Percentiles rank a stretch among this genome's conserved stretches.
Evolutionary conservation across 2,329 filamentous ascomycete species (phyloP).

Genomic region (Malbranchea zuffiana): DNA sequence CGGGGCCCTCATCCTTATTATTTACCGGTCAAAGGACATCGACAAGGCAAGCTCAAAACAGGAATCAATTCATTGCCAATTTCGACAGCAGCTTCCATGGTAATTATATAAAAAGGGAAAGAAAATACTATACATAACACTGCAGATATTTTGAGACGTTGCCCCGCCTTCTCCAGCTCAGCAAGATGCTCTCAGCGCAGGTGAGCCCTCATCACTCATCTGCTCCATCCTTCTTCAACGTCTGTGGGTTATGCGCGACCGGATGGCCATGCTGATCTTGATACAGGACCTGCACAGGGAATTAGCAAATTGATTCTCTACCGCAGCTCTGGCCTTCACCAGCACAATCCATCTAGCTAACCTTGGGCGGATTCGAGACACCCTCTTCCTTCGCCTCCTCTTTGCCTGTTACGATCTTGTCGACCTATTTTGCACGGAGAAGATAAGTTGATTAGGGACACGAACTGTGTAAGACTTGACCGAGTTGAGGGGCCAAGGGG

Average conservation of each 20-base stretch:
- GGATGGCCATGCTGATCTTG: slow-evolving; percentile 7
- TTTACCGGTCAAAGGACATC: too few species aligned
- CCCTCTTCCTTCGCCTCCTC: slow-evolving; percentile 3
- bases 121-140: too few species aligned
- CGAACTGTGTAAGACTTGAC: background rate
- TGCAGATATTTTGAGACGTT: too few species aligned
- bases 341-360: too few species aligned
- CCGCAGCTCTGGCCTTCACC: background rate
- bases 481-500: background rate
- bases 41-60: too few species aligned
- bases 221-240: slow-evolving; percentile 1
- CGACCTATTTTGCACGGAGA: slow-evolving; percentile 2
- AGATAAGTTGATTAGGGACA: background rate
- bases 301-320: background rate
- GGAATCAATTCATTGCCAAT: too few species aligned
- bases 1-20: too few species aligned
- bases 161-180: too few species aligned
- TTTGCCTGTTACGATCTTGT: slow-evolving; percentile 4
- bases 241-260: slow-evolving; percentile 8
- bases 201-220: too few species aligned
- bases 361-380: slow-evolving; percentile 8
- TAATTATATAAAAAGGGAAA: too few species aligned
- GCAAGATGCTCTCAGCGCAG: too few species aligned
- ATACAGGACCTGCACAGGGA: slow-evolving; percentile 1
- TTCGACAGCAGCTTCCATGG: too few species aligned